Evolutionary conservation across 2,329 filamentous ascomycete species (phyloP).

Genomic region (Microcyclosporella mali): DNA sequence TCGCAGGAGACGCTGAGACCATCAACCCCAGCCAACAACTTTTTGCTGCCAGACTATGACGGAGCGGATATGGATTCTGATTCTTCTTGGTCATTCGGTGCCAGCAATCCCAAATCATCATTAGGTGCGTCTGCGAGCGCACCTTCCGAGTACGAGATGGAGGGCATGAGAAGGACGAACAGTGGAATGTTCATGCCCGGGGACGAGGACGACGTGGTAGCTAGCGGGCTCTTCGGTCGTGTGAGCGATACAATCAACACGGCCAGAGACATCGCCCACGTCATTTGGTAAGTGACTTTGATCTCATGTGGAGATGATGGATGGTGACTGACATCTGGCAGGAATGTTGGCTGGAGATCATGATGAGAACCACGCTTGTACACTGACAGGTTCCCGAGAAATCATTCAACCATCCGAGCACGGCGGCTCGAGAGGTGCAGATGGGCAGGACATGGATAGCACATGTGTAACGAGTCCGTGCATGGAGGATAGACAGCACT

Average conservation of each 20-base stretch:
- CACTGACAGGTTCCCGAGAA: too few species aligned
- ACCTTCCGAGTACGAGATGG: constrained; percentile 43
- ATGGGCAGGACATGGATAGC: too few species aligned
- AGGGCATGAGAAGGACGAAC: constrained; percentile 66
- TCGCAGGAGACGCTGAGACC: constrained; percentile 79
- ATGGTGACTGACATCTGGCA: constrained; percentile 7
- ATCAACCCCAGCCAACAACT: constrained; percentile 58
- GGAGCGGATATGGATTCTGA: constrained; percentile 20
- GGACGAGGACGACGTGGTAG: constrained; percentile 53
- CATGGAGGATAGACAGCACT: too few species aligned
- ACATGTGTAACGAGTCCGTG: too few species aligned
- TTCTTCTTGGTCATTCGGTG: constrained; percentile 31
- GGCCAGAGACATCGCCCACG: constrained; percentile 57
- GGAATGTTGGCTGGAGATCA: constrained; percentile 57
- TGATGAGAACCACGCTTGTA: constrained; percentile 26
- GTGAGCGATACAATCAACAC: constrained; percentile 73
- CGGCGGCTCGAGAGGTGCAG: too few species aligned
- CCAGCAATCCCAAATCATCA: constrained; percentile 30
- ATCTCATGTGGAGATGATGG: background rate
- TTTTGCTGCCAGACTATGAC: constrained; percentile 37
- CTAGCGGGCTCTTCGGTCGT: constrained; percentile 63
- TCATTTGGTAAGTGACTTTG: constrained; percentile 46
- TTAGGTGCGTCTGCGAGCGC: constrained; percentile 22
- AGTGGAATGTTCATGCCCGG: constrained; percentile 93
- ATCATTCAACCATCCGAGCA: too few species aligned